Evolutionary conservation across 2,329 filamentous ascomycete genomes (phyloP).

Genomic region (Diplodia intermedia): DNA sequence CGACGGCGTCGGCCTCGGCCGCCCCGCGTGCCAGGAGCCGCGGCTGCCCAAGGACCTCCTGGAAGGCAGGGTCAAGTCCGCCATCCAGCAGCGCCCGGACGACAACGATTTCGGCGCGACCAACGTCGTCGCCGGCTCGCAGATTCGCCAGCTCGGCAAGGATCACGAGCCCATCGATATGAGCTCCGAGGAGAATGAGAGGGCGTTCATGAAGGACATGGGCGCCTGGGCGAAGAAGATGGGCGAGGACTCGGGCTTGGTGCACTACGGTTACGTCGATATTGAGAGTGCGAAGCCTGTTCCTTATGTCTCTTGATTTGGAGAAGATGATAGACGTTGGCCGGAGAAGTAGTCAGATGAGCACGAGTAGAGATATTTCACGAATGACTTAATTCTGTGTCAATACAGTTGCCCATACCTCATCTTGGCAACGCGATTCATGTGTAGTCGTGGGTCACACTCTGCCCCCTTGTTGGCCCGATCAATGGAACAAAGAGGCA

Average conservation of each 20-base stretch:
- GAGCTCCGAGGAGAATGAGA: constrained; percentile 55
- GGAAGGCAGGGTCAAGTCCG: constrained; percentile 51
- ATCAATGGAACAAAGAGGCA: too few relatives aligned
- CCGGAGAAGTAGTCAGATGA: not conserved
- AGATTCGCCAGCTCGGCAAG: constrained; percentile 61
- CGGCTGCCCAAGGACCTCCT: constrained; percentile 56
- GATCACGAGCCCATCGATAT: constrained; percentile 62
- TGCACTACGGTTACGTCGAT: constrained; percentile 56
- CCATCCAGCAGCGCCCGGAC: constrained; percentile 57
- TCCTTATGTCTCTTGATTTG: constrained; percentile 43
- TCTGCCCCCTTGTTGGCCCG: too few relatives aligned
- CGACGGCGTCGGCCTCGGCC: constrained; percentile 67
- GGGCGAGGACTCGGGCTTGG: constrained; percentile 48
- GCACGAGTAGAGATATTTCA: not conserved
- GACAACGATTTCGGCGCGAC: constrained; percentile 61
- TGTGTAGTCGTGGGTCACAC: too few relatives aligned
- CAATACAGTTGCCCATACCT: not conserved
- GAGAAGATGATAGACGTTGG: not conserved
- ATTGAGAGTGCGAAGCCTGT: constrained; percentile 46
- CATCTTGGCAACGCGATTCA: too few relatives aligned
- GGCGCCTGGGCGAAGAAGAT: constrained; percentile 52
- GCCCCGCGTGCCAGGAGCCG: constrained; percentile 61
- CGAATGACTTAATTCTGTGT: not conserved
- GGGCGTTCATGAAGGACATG: constrained; percentile 59
- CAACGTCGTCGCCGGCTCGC: constrained; percentile 56